phyloP scores from a whole-genome alignment of 345 rosid genomes.

The Camelina sativa region DNA sequence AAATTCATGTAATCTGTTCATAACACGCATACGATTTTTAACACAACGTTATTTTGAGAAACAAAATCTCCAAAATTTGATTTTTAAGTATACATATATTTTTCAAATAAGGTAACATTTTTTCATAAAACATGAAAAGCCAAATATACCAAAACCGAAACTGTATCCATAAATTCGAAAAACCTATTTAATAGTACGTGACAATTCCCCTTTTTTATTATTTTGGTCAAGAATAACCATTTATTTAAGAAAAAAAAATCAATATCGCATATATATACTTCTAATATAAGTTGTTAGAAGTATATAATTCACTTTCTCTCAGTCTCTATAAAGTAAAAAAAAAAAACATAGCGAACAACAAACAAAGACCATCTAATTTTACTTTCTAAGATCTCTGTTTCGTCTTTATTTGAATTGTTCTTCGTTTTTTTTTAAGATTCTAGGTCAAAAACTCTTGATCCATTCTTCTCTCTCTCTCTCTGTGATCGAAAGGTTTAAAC shows the following conservation, averaged over 20 bases:
- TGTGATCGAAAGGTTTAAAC: slow-evolving; percentile 4
- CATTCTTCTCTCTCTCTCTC: background rate
- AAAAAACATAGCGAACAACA: background rate
- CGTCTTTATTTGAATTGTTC: slow-evolving; percentile 28
- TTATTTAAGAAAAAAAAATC: background rate
- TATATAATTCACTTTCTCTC: background rate
- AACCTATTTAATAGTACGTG: background rate
- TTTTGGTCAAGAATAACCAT: background rate
- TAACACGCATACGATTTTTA: too few species aligned
- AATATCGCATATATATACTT: slow-evolving; percentile 22
- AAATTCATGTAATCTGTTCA: too few species aligned
- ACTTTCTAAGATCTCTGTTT: background rate
- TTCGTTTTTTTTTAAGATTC: slow-evolving; percentile 16
- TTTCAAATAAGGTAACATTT: background rate
- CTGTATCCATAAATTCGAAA: background rate
- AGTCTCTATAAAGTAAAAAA: slow-evolving; percentile 9
- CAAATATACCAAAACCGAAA: background rate
- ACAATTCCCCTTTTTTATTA: too few species aligned
- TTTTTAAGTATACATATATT: background rate
- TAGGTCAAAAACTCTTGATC: slow-evolving; percentile 33
- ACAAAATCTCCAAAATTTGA: background rate
- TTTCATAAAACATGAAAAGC: background rate
- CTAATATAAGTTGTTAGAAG: background rate
- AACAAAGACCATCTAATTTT: slow-evolving; percentile 11
- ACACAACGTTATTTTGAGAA: background rate